Conservation (phyloP, 2,329 filamentous ascomycete species). For the Colletotrichum sp. region DNA sequence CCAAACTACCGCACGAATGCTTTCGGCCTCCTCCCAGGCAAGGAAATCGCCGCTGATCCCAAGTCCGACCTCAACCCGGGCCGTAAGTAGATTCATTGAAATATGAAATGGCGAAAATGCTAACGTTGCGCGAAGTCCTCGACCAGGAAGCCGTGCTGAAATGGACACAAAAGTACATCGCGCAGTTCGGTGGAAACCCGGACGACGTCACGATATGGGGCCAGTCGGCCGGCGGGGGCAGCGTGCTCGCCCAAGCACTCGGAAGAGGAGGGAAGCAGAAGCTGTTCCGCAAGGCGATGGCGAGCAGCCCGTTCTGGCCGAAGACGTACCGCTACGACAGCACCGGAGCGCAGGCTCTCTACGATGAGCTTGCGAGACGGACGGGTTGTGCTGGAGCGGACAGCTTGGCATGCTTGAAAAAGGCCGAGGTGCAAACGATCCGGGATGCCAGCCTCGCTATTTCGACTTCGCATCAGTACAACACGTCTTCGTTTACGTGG, state of each 20-base stretch:
- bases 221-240: constrained; percentile 30
- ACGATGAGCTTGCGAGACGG: constrained; percentile 47
- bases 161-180: constrained; percentile 30
- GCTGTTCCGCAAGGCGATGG: constrained; percentile 29
- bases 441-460: constrained; percentile 56
- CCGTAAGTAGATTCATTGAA: neutral
- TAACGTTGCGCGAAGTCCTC: constrained; percentile 33
- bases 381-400: constrained; percentile 51
- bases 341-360: constrained; percentile 55
- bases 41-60: constrained; percentile 45
- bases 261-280: constrained; percentile 12
- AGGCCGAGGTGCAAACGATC: constrained; percentile 55
- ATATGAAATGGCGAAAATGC: neutral
- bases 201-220: constrained; percentile 29
- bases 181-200: constrained; percentile 31
- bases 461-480: constrained; percentile 54
- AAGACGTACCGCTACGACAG: constrained; percentile 60
- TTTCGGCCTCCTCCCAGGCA: constrained; percentile 59
- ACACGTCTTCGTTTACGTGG: constrained; percentile 62
- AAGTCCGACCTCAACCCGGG: constrained; percentile 56
- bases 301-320: constrained; percentile 61
- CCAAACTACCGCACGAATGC: constrained; percentile 63
- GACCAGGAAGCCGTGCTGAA: constrained; percentile 29
- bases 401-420: constrained; percentile 61
- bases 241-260: constrained; percentile 21